These are phyloP conservation scores for Lagenaria siceraria DNA, from an alignment of 306 rosid genomes.

Conservation along the genomic window DNA sequence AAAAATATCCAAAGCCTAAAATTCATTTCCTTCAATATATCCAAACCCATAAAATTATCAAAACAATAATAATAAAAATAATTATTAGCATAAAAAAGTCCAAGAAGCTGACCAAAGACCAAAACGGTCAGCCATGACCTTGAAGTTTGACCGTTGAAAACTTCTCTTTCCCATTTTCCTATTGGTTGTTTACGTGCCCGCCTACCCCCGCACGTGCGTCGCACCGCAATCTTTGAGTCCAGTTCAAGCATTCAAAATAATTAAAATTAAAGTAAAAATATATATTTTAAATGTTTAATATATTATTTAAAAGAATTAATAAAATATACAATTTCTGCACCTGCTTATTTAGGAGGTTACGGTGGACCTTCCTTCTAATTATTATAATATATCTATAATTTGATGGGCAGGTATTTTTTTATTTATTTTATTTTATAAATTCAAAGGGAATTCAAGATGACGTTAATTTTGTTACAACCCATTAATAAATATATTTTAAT, in stretches of 20 bases:
- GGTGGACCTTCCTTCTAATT: background rate
- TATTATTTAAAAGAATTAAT: background rate
- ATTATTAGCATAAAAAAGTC: background rate
- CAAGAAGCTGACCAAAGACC: constrained; percentile 5
- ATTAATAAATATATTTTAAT: background rate
- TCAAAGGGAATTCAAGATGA: background rate
- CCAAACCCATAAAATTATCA: background rate
- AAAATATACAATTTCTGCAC: background rate
- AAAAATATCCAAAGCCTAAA: no score
- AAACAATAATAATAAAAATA: background rate
- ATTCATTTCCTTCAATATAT: no score
- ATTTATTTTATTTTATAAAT: background rate
- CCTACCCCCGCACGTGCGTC: constrained; percentile 1
- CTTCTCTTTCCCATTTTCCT: background rate
- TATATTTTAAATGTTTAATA: background rate
- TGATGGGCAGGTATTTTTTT: background rate
- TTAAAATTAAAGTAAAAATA: background rate
- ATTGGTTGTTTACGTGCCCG: background rate
- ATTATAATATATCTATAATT: background rate
- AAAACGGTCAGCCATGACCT: background rate
- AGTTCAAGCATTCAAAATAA: background rate
- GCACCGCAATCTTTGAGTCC: background rate
- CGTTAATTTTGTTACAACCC: background rate
- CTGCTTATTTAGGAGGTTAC: background rate
- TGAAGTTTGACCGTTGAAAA: constrained; percentile 5